Percentiles rank a stretch among this genome's conserved stretches.
Conservation (phyloP, 2,329 filamentous ascomycete species). For the Trichoderma arundinaceum region DNA sequence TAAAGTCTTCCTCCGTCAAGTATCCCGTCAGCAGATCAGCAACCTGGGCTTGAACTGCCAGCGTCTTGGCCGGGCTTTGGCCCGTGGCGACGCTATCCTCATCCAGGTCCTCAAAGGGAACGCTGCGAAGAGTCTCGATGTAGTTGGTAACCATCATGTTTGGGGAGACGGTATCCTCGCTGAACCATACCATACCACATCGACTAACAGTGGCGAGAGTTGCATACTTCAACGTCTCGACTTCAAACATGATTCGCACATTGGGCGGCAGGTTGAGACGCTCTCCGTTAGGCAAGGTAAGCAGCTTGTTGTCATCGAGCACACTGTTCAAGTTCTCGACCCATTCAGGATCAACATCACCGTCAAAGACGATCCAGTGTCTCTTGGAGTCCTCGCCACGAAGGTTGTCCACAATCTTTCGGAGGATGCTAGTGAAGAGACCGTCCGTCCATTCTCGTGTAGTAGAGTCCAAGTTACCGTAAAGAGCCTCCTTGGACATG, state of each 20-base stretch:
- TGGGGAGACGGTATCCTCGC: slow-evolving; percentile 92
- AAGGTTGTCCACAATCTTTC: slow-evolving; percentile 98
- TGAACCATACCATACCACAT: slow-evolving; percentile 99
- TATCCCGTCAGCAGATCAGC: slow-evolving; percentile 79
- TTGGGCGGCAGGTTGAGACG: slow-evolving; percentile 93
- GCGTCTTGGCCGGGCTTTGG: slow-evolving; percentile 76
- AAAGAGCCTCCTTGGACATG: slow-evolving; percentile 98
- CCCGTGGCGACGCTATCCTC: slow-evolving; percentile 83
- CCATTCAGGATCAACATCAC: slow-evolving; percentile 99
- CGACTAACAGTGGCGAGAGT: slow-evolving; percentile 98
- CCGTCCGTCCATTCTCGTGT: slow-evolving; percentile 99
- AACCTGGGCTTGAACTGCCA: slow-evolving; percentile 78
- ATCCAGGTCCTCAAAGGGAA: slow-evolving; percentile 92
- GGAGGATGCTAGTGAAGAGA: slow-evolving; percentile 94
- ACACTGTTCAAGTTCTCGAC: slow-evolving; percentile 99
- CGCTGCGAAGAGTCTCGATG: slow-evolving; percentile 78
- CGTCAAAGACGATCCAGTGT: slow-evolving; percentile 99
- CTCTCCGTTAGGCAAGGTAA: slow-evolving; percentile 96
- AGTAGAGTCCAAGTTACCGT: slow-evolving; percentile 93
- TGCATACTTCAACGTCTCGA: slow-evolving; percentile 96
- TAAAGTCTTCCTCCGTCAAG: slow-evolving; percentile 79
- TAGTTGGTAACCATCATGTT: slow-evolving; percentile 94
- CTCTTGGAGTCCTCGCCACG: slow-evolving; percentile 95
- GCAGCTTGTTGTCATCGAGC: slow-evolving; percentile 96
- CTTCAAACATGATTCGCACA: slow-evolving; percentile 99